Evolutionary conservation across 2,329 filamentous ascomycete species (phyloP).

Genomic region (Penicillium polonicum): DNA sequence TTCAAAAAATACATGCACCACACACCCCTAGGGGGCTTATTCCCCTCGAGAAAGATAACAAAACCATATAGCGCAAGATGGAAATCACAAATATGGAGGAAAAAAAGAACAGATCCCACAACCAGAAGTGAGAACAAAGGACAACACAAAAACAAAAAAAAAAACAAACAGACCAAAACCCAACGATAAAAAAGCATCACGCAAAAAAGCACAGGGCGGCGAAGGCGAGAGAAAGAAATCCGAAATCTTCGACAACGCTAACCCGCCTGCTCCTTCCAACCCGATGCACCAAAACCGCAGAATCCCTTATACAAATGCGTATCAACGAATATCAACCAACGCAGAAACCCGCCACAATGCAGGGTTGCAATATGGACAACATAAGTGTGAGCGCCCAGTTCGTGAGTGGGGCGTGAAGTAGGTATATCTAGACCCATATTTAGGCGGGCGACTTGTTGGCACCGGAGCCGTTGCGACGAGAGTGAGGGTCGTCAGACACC

Average conservation of each 20-base stretch:
- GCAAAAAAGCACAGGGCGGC: conserved; percentile 20
- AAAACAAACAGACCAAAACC: conserved; percentile 23
- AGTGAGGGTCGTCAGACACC: conserved; percentile 50
- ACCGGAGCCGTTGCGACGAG: conserved; percentile 47
- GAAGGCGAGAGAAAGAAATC: conserved; percentile 31
- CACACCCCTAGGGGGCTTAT: neutral
- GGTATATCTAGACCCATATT: conserved; percentile 16
- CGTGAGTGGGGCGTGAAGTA: conserved; percentile 19
- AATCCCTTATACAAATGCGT: conserved; percentile 47
- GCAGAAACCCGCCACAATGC: conserved; percentile 39
- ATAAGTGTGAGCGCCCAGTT: conserved; percentile 27
- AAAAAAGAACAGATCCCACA: conserved; percentile 17
- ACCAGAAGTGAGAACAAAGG: conserved; percentile 17
- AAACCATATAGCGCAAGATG: conserved; percentile 20
- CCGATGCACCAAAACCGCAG: conserved; percentile 45
- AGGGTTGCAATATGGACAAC: conserved; percentile 41
- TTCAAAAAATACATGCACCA: conserved; percentile 19
- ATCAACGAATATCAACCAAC: conserved; percentile 41
- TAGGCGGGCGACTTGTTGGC: conserved; percentile 49
- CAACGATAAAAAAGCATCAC: conserved; percentile 16
- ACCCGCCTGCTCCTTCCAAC: conserved; percentile 45
- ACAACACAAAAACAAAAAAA: conserved; percentile 16
- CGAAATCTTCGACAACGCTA: conserved; percentile 42
- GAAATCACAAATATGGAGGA: conserved; percentile 17
- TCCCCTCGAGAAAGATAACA: conserved; percentile 7